Evolutionary conservation across 1,139 yeast genomes (phyloP).

Genomic region (Blastobotrys malaysiensis): DNA sequence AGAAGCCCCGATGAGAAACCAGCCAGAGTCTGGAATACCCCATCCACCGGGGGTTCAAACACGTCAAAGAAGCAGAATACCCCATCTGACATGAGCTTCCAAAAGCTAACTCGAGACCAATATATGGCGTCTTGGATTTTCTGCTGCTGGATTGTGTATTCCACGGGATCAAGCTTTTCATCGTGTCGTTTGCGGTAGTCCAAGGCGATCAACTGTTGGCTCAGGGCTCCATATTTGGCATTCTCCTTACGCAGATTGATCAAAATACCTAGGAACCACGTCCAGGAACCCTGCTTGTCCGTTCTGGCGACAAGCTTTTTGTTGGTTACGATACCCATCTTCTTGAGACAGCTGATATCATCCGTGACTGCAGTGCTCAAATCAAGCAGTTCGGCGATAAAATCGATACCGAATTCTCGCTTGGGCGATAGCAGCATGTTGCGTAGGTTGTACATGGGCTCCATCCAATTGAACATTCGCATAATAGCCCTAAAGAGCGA

Average conservation of each 20-base stretch:
- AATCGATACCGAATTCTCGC: constrained; percentile 4
- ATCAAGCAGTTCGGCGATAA: constrained; percentile 21
- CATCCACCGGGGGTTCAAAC: constrained; percentile 19
- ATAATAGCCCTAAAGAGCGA: constrained; percentile 31
- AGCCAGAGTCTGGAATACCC: constrained; percentile 22
- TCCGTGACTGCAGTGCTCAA: constrained; percentile 29
- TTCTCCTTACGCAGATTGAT: constrained; percentile 20
- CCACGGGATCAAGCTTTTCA: neutral
- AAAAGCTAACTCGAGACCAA: constrained; percentile 15
- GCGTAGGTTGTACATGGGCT: constrained; percentile 17
- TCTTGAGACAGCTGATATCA: constrained; percentile 28
- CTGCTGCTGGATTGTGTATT: neutral
- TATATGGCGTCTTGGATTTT: neutral
- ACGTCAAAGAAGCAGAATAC: constrained; percentile 28
- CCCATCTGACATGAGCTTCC: constrained; percentile 26
- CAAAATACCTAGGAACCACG: constrained; percentile 28
- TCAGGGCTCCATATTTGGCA: constrained; percentile 8
- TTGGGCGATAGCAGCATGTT: constrained; percentile 5
- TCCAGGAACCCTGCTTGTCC: constrained; percentile 25
- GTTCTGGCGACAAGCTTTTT: constrained; percentile 18
- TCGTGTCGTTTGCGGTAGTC: neutral
- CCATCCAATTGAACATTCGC: constrained; percentile 32
- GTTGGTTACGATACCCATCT: constrained; percentile 24
- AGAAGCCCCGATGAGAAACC: constrained; percentile 27
- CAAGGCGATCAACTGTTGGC: constrained; percentile 6